Base-by-base conservation (phyloP, 768 basidiomycete genomes). In the Vishniacozyma victoriae region DNA sequence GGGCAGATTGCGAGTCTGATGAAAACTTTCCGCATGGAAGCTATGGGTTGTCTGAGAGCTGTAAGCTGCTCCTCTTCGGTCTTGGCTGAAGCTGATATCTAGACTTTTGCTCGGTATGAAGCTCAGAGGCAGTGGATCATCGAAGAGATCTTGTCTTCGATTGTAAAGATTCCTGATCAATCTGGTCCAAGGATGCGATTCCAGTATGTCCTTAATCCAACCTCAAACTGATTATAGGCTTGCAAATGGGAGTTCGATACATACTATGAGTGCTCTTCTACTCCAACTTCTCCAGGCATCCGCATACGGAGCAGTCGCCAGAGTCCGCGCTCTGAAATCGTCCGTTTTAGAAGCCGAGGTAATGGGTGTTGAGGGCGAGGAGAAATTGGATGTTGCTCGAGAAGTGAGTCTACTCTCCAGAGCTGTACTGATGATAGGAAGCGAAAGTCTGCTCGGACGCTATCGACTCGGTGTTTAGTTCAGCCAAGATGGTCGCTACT, bases 271-370 rank as follows among this genome's bases (percentile, higher is more conserved):
- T 2, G 93, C 93, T 0, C 76, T 99, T 5, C 77, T 99, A 9
- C 76, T 99, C 16, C 92, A 97, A 59, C 83, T 99, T n/a, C 85
- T 97, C 1, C 95, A 99, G 66, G 93, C 90, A 0, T 92, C 89
- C 3, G 84, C 88, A 0, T 85, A 88, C 55, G 87, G 89, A 55
- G 82, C 93, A n/a, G 78, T 82, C 0, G 31, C 35, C 0, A 36
- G 51, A 6, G 46, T 72, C 23, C 22, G 26, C 1, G 60, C 57
- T 22, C 36, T 68, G 15, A 47, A 54, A 18, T 23, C 49, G 1
- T 23, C 31, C 6, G 47, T 41, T 14, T 67, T 83, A n/a, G 78
- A 82, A 43, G 84, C 83, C 1, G 76, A 76, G 52, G 77, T 74
- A 52, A 78, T 87, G 29, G 50, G 41, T 23, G 45, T 46, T 5